phyloP scores from a whole-genome alignment of 768 basidiomycete species.

The Agaricus subrufescens region DNA sequence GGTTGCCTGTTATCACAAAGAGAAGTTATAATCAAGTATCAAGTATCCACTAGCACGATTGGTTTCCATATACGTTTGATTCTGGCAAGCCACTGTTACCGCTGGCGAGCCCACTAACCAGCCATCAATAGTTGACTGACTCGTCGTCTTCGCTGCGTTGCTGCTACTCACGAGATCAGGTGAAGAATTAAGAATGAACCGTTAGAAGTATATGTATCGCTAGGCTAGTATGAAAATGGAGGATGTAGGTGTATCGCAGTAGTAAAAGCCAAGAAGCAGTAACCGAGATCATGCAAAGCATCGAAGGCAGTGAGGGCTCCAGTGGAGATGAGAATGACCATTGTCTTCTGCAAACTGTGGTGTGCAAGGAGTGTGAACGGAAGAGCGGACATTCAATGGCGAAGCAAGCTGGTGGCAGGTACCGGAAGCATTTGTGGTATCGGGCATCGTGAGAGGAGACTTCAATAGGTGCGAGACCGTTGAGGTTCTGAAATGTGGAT shows the following conservation, averaged over 20 bases:
- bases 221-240: neutral
- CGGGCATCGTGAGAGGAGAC: neutral
- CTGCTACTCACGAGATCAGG: too few relatives aligned
- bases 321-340: conserved; percentile 6
- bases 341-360: conserved; percentile 17
- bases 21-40: too few relatives aligned
- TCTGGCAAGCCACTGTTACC: too few relatives aligned
- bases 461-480: neutral
- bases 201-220: neutral
- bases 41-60: too few relatives aligned
- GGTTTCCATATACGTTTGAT: too few relatives aligned
- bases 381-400: conserved; percentile 21
- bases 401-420: conserved; percentile 1
- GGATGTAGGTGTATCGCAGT: neutral
- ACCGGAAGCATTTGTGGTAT: neutral
- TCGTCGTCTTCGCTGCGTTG: too few relatives aligned
- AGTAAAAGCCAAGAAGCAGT: neutral
- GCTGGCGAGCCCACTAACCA: too few relatives aligned
- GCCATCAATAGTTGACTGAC: too few relatives aligned
- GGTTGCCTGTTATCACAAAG: too few relatives aligned
- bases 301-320: neutral
- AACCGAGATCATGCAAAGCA: neutral
- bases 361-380: conserved; percentile 17
- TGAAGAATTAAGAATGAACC: too few relatives aligned
- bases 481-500: neutral